Conservation (phyloP, 1,139 yeast genomes). For the Pneumocystis murina region DNA sequence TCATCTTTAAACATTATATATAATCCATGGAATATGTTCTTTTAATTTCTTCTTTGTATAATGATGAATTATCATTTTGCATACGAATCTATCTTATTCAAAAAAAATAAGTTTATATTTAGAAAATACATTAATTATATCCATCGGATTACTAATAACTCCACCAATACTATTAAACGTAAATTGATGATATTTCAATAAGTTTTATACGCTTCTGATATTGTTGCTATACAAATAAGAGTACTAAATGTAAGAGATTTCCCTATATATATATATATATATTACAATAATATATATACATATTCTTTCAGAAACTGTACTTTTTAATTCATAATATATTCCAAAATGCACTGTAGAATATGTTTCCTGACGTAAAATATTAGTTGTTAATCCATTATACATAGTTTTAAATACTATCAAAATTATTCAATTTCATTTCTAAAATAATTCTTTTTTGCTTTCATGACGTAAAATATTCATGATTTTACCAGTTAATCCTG, state of each 20-base stretch:
- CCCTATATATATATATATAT: neutral
- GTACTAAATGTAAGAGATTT: neutral
- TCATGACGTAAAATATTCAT: conserved; percentile 44
- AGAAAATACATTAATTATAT: conserved; percentile 45
- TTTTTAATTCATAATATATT: conserved; percentile 61
- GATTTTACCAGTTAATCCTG: conserved; percentile 47
- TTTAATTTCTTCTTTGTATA: conserved; percentile 56
- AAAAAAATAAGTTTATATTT: neutral
- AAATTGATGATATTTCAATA: neutral
- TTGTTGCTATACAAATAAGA: neutral
- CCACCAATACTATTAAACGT: conserved; percentile 40
- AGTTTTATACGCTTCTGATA: neutral
- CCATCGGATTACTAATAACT: conserved; percentile 74
- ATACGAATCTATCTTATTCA: conserved; percentile 40
- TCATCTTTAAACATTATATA: conserved; percentile 46
- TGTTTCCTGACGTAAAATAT: conserved; percentile 71
- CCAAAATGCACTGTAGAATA: conserved; percentile 81
- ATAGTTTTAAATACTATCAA: conserved; percentile 39
- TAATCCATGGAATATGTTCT: conserved; percentile 67
- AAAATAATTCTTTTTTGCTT: conserved; percentile 21
- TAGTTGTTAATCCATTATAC: conserved; percentile 70
- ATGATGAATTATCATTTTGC: conserved; percentile 74
- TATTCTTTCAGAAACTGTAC: conserved; percentile 16
- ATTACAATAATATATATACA: neutral
- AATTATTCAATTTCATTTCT: neutral